A percentile compares a stretch with the other conserved stretches of the same genome.
Evolutionary conservation across 768 basidiomycete genomes (phyloP).

Genomic region (Amanita molliuscula): DNA sequence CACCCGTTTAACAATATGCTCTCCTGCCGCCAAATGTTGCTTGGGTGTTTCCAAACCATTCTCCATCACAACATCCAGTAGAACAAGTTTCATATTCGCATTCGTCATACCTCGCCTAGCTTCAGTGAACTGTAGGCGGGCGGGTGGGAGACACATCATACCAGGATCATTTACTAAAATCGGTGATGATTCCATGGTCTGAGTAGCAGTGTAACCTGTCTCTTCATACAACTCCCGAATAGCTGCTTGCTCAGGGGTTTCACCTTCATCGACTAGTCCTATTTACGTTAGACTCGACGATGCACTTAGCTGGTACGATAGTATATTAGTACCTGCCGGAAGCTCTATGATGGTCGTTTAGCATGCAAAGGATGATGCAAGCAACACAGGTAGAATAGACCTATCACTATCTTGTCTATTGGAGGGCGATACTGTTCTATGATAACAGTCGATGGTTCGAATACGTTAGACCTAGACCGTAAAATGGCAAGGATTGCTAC

Average conservation of each 20-base stretch:
- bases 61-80: slow-evolving; percentile 58
- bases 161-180: slow-evolving; percentile 65
- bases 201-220: slow-evolving; percentile 71
- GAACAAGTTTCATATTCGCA: slow-evolving; percentile 85
- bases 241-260: slow-evolving; percentile 72
- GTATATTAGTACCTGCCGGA: slow-evolving; percentile 28
- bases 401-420: slow-evolving; percentile 65
- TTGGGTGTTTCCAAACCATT: slow-evolving; percentile 57
- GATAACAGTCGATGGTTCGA: slow-evolving; percentile 70
- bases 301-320: not conserved
- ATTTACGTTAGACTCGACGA: not conserved
- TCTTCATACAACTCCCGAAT: slow-evolving; percentile 89
- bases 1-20: slow-evolving; percentile 68
- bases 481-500: slow-evolving; percentile 81
- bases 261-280: slow-evolving; percentile 82
- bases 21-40: slow-evolving; percentile 77
- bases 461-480: slow-evolving; percentile 60
- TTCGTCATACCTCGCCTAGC: slow-evolving; percentile 71
- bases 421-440: slow-evolving; percentile 93
- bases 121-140: slow-evolving; percentile 3
- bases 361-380: not conserved
- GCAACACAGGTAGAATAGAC: slow-evolving; percentile 21
- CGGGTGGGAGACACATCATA: slow-evolving; percentile 15
- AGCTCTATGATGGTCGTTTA: slow-evolving; percentile 18
- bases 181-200: slow-evolving; percentile 53